These are phyloP conservation scores for Fusarium praegraminearum DNA, from an alignment of 2,329 filamentous ascomycete species.

Conservation along the genomic window DNA sequence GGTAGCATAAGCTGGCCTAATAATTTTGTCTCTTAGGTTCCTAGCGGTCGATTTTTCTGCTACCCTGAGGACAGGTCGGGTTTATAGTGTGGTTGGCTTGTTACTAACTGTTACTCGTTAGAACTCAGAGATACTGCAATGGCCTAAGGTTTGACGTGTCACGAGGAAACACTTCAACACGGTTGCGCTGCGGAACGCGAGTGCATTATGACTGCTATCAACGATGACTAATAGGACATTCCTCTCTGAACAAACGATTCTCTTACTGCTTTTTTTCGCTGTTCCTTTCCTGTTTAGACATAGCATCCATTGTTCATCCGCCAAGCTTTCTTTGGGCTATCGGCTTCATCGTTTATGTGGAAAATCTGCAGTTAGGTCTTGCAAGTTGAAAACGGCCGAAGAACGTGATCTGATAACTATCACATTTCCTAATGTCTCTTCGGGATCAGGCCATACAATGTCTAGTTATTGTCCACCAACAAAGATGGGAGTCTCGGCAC, in stretches of 20 bases:
- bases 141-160: not conserved
- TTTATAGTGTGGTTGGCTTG: rapidly evolving
- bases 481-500: not conserved
- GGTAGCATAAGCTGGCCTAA: too few species aligned
- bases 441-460: not conserved
- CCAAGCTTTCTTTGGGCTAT: not conserved
- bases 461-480: not conserved
- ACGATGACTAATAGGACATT: not conserved
- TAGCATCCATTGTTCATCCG: not conserved
- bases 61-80: too few species aligned
- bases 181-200: not conserved
- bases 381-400: not conserved
- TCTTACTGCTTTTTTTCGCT: not conserved
- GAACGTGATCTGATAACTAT: not conserved
- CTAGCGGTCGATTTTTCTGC: too few species aligned
- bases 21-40: too few species aligned
- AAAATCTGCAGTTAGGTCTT: not conserved
- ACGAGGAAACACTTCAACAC: not conserved
- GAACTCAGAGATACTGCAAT: not conserved
- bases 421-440: not conserved
- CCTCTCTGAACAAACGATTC: rapidly evolving
- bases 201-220: not conserved
- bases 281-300: not conserved
- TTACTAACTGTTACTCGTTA: not conserved
- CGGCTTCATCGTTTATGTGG: not conserved